These are phyloP conservation scores for Ceratobasidium papillatum DNA, from an alignment of 1,284 basidiomycete genomes.

Conservation along the genomic window DNA sequence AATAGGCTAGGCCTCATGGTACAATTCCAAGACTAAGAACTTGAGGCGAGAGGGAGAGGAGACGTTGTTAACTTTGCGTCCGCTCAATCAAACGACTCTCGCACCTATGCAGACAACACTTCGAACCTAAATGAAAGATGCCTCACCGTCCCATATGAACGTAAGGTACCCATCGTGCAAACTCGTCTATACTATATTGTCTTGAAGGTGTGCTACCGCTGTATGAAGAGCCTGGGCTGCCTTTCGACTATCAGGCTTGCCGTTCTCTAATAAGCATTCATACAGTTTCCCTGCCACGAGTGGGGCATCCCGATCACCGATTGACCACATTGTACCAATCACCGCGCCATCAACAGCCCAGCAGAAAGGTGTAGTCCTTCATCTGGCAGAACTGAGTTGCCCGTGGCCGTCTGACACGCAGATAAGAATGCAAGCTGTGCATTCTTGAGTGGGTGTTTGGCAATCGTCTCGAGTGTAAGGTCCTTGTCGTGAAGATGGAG, in stretches of 20 bases:
- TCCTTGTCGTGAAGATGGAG: neutral
- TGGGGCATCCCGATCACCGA: neutral
- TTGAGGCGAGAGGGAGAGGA: no score
- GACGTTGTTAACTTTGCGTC: no score
- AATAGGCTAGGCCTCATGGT: no score
- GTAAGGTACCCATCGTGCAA: neutral
- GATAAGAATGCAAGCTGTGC: neutral
- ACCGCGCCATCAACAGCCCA: neutral
- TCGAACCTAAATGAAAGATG: no score
- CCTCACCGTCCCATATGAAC: slow-evolving; percentile 1
- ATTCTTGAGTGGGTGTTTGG: neutral
- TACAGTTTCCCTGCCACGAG: neutral
- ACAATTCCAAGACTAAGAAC: no score
- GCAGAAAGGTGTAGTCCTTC: neutral
- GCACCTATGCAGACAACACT: no score
- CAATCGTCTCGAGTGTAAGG: neutral
- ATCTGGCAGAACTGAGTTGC: neutral
- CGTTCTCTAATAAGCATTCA: neutral
- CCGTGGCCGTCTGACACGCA: neutral
- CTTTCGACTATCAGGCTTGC: neutral
- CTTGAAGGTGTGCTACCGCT: neutral
- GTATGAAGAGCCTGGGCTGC: neutral
- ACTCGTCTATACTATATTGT: neutral
- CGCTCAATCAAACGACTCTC: no score
- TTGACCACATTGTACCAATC: neutral